Base-by-base conservation (phyloP, 345 rosid species). In the Hirschfeldia incana region DNA sequence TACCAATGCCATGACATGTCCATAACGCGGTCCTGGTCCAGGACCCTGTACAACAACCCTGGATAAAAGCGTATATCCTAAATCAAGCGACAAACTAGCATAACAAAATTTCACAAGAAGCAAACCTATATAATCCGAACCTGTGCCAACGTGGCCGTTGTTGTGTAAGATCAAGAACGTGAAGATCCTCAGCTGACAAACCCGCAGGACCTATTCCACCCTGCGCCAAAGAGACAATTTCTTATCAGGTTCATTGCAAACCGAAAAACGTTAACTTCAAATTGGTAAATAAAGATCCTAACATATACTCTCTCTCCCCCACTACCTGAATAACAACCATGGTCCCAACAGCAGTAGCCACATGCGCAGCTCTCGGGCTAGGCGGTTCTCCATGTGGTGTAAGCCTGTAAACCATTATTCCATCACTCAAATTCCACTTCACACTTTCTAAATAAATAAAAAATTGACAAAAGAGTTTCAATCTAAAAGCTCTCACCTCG, bases 171-270 rank as follows among this genome's bases (percentile, higher is more conserved):
- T 95, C 99, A 81, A 95, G 97, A 77, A 95, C 99, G 55, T 95
- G 99, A 81, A 95, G 99, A 83, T 95, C 99, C 91, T 95, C 99
- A 9, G 99, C 97, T 70, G 99, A 93, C 78, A 95, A 86, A 69
- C 99, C 99, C 87, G 95, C 97, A 28, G 98, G 99, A 78, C 99
- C 98, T 79, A 95, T 95, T 75, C 99, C 99, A 78, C 99, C 99
- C 99, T 95, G 77, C 17, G 39, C 83, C 66, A 69, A 76, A 81
- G 36, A 68, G 34, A 73, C 69, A 79, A 49, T 60, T 64, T 60
- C 2, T 27, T 12, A 57, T 2, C n/a, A 39, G 61, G 6, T 67
- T 78, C 29, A 78, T 65, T 17, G 53, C 73, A 32, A 13, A 39
- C 72, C 29, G 2, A 66, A 30, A 29, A 51, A 72, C 1, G n/a